Percentiles rank a stretch among this genome's conserved stretches.
These are phyloP conservation scores for Lichenothelia convexa DNA, from an alignment of 495 filamentous ascomycete species.

Conservation along the genomic window DNA sequence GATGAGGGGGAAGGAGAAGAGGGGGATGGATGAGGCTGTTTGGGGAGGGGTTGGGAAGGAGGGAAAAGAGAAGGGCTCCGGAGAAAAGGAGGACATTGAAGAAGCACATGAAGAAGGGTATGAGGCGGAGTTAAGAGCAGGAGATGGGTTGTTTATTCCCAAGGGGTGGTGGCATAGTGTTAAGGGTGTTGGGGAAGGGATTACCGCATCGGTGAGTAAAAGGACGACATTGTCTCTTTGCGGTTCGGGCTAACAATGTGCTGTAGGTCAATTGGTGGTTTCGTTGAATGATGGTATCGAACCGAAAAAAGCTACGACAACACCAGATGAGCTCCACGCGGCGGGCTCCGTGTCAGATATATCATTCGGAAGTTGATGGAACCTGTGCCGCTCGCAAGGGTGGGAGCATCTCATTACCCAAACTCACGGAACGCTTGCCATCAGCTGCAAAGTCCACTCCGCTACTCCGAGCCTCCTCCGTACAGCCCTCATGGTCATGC, in stretches of 20 bases:
- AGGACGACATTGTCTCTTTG: constrained; percentile 1
- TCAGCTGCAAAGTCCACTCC: no score
- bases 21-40: constrained; percentile 44
- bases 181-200: constrained; percentile 44
- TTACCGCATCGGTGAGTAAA: constrained; percentile 51
- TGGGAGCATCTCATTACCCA: no score
- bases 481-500: no score
- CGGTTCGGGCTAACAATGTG: constrained; percentile 5
- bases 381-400: no score
- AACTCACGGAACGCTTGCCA: no score
- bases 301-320: no score
- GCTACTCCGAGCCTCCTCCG: no score
- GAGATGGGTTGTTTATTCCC: constrained; percentile 75
- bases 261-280: constrained; percentile 86
- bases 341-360: no score
- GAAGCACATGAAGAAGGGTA: constrained; percentile 19
- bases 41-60: no score
- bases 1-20: constrained; percentile 64
- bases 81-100: constrained; percentile 9
- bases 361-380: no score
- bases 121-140: constrained; percentile 40
- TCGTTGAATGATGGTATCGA: constrained; percentile 28
- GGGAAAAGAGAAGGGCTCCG: constrained; percentile 13
- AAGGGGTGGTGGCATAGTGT: constrained; percentile 95
- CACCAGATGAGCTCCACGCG: no score